A percentile compares a stretch with the other conserved stretches of the same genome.
Evolutionary conservation across 2,329 filamentous ascomycete genomes (phyloP).

Genomic region (Whalleya microplaca): DNA sequence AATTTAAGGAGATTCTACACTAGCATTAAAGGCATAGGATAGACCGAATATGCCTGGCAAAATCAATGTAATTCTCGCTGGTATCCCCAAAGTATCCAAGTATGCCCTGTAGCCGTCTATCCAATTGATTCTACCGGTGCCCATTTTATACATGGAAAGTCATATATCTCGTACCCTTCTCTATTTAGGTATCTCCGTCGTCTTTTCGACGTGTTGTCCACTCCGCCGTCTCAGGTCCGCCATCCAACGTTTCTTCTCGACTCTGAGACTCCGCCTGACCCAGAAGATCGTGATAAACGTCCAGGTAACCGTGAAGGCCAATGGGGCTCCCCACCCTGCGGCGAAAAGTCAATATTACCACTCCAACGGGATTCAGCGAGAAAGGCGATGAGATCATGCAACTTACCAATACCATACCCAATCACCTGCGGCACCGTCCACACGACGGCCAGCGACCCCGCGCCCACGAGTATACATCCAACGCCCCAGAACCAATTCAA

Average conservation of each 20-base stretch:
- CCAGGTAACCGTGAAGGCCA: constrained; percentile 33
- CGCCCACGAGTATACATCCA: constrained; percentile 51
- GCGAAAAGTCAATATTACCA: constrained; percentile 7
- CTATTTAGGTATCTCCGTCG: constrained; percentile 2
- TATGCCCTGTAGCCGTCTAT: background rate
- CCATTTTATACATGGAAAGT: background rate
- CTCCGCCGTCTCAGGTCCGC: constrained; percentile 12
- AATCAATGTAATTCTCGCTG: background rate
- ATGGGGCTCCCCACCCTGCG: constrained; percentile 34
- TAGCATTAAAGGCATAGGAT: background rate
- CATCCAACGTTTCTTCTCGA: constrained; percentile 32
- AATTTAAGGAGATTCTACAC: background rate
- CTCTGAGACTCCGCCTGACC: constrained; percentile 23
- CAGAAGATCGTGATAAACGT: constrained; percentile 33
- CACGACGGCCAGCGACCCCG: constrained; percentile 50
- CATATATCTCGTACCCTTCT: background rate
- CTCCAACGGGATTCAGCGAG: background rate
- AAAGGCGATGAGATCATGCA: too few species aligned
- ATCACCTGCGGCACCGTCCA: constrained; percentile 51
- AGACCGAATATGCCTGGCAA: background rate
- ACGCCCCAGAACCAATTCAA: constrained; percentile 62
- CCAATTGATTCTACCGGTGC: background rate
- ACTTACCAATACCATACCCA: constrained; percentile 48
- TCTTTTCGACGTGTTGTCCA: constrained; percentile 12
- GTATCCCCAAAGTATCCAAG: background rate